These are phyloP conservation scores for Exserohilum rostratum DNA, from an alignment of 2,329 filamentous ascomycete species.

Conservation along the genomic window DNA sequence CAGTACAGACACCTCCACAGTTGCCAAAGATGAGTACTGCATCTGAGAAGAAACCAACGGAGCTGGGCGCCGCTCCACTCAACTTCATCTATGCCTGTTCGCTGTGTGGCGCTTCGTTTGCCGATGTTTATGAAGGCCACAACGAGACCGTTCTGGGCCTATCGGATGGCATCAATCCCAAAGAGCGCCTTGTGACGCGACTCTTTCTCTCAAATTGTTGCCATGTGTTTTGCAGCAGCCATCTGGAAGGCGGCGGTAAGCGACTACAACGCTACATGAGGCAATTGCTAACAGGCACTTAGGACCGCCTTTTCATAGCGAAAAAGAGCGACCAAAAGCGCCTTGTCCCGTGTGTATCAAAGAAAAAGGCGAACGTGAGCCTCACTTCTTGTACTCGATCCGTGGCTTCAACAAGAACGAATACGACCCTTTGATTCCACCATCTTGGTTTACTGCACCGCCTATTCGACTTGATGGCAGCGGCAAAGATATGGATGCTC, in stretches of 20 bases:
- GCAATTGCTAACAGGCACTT: constrained; percentile 2
- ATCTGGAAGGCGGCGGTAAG: constrained; percentile 57
- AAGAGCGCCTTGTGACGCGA: constrained; percentile 50
- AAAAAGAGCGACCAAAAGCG: constrained; percentile 49
- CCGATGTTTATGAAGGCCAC: constrained; percentile 52
- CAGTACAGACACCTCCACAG: background rate
- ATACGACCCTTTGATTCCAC: constrained; percentile 53
- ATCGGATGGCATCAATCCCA: constrained; percentile 43
- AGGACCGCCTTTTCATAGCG: constrained; percentile 56
- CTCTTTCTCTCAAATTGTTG: constrained; percentile 57
- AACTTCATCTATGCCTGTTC: constrained; percentile 58
- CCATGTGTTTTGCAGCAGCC: constrained; percentile 57
- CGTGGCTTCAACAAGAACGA: constrained; percentile 51
- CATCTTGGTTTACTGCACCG: constrained; percentile 52
- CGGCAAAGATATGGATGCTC: constrained; percentile 49
- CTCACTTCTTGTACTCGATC: constrained; percentile 53
- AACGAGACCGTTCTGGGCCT: constrained; percentile 48
- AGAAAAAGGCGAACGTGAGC: constrained; percentile 43
- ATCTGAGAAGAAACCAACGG: constrained; percentile 14
- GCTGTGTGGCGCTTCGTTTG: constrained; percentile 54
- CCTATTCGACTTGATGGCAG: constrained; percentile 49
- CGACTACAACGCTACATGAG: background rate
- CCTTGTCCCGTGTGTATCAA: constrained; percentile 54
- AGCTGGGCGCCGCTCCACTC: constrained; percentile 42
- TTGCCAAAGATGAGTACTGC: constrained; percentile 18